A percentile compares a stretch with the other conserved stretches of the same genome.
Evolutionary conservation across 1,284 basidiomycete species (phyloP).

Genomic region (Puccinia novopanici): DNA sequence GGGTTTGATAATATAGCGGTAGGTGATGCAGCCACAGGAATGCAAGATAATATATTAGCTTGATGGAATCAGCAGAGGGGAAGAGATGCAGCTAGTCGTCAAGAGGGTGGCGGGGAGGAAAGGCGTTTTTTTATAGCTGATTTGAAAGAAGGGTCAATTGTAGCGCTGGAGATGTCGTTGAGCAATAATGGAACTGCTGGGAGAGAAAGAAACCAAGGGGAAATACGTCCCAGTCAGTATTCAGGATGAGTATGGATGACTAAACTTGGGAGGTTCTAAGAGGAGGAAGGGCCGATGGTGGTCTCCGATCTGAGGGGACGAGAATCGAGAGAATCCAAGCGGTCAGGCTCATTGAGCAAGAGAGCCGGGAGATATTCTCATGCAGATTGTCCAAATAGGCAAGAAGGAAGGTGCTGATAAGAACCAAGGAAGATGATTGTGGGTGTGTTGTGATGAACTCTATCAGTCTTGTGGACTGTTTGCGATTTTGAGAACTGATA

Average conservation of each 20-base stretch:
- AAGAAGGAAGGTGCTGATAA: background rate
- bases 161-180: no score
- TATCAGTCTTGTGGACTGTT: no score
- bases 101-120: background rate
- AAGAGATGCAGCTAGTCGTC: background rate
- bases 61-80: background rate
- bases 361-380: background rate
- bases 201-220: background rate
- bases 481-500: no score
- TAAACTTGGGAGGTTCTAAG: no score
- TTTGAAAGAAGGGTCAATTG: no score
- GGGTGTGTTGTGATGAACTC: no score
- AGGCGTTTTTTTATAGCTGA: background rate
- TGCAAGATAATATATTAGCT: background rate
- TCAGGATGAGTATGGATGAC: background rate
- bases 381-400: background rate
- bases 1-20: background rate
- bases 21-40: background rate
- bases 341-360: background rate
- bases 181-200: background rate
- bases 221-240: background rate
- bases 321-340: background rate
- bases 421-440: background rate
- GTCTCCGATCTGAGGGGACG: constrained; percentile 5
- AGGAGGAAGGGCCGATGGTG: background rate